phyloP scores from a whole-genome alignment of 768 basidiomycete species.

The Pholiota conissans region DNA sequence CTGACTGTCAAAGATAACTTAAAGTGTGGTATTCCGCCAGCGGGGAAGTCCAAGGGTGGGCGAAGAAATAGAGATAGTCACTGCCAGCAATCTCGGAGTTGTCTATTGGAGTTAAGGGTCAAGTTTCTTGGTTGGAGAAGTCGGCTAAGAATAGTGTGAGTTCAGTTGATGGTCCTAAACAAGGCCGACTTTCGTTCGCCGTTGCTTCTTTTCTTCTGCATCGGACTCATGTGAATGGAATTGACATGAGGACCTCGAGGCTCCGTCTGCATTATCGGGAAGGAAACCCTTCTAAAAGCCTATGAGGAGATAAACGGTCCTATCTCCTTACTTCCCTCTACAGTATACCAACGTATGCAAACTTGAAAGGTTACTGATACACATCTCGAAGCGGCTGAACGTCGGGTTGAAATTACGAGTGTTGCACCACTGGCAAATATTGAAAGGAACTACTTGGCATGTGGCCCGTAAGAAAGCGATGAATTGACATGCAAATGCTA shows the following conservation, averaged over 20 bases:
- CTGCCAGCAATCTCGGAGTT: not conserved
- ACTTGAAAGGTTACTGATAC: not conserved
- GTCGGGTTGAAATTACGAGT: not conserved
- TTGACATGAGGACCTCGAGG: not conserved
- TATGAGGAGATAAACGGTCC: not conserved
- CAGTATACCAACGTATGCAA: not conserved
- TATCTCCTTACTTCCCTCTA: not conserved
- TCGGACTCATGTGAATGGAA: not conserved
- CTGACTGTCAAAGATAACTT: not conserved
- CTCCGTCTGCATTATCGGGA: not conserved
- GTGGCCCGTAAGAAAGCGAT: not conserved
- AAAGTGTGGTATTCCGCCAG: not conserved
- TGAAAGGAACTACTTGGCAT: too few species aligned
- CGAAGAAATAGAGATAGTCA: not conserved
- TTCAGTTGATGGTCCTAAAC: not conserved
- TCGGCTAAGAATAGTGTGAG: constrained; percentile 1
- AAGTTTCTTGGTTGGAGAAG: not conserved
- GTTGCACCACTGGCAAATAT: too few species aligned
- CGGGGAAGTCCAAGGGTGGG: not conserved
- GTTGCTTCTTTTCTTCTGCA: not conserved
- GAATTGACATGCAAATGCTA: not conserved
- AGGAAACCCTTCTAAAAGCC: not conserved
- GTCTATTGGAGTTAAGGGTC: not conserved
- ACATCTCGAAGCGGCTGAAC: not conserved
- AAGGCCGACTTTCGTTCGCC: not conserved